Base-by-base conservation (phyloP, 768 basidiomycete genomes). In the Trichaptum fuscoviolaceum region DNA sequence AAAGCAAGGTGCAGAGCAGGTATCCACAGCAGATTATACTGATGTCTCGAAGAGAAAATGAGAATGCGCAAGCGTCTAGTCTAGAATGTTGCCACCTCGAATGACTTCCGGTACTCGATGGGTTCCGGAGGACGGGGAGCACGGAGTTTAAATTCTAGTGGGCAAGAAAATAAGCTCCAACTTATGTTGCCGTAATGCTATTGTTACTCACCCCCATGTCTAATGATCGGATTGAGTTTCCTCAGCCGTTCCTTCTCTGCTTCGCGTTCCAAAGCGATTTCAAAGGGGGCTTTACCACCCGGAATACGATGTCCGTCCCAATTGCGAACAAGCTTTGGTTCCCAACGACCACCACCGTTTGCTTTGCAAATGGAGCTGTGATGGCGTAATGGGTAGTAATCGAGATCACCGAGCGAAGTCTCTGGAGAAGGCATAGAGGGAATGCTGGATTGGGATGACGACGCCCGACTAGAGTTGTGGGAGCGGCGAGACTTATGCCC, bases 281-380 rank as follows among this genome's bases (percentile, higher is more conserved):
- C 89, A 67, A 82, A 92, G 4, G 79, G 82, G 0, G 89, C 84
- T 71, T 90, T 90, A 71, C 82, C 82, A 9, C 90, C 90, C 1
- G 87, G 87, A n/a, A 85, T 75, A 15, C 87, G 83, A 68, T 82
- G 79, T 63, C 82, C 83, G 26, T 73, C 73, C 58, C 71, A 78
- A 76, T 66, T 82, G 70, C 68, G 73, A 12, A 76, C 75, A 34
- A 81, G 82, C 71, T 87, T 88, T 35, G 92, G 91, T 69, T 85
- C 84, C 91, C 91, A 93, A 35, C 92, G 85, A 18, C 91, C 91
- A 17, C 90, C 90, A 60, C 92, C 91, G 23, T 85, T 84, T 0
- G 87, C 88, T 71, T 93, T 93, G 78, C 91, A 93, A 17, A 91
- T 81, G 62, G 83, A 79, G 70, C 84, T 85, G 2, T 87, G 84